Conservation (phyloP, 2,329 filamentous ascomycete species). For the Colletotrichum sp. region DNA sequence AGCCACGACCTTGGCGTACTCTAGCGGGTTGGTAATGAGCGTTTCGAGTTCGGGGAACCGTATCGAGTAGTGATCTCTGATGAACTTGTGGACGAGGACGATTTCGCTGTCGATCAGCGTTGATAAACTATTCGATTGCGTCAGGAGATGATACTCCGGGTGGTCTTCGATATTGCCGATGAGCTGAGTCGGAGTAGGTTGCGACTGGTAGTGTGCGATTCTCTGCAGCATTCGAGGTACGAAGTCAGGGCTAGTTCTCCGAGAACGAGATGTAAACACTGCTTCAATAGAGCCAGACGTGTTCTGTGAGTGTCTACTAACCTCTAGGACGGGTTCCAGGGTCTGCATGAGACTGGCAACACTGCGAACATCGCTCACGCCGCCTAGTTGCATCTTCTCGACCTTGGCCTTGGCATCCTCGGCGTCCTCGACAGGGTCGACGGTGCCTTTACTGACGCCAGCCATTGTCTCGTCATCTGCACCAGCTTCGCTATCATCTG, state of each 20-base stretch:
- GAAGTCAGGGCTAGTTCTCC: slow-evolving; percentile 72
- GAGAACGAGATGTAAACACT: slow-evolving; percentile 67
- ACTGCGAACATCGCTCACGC: slow-evolving; percentile 77
- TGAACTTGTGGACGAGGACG: slow-evolving; percentile 92
- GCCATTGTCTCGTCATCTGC: slow-evolving; percentile 65
- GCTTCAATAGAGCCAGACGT: slow-evolving; percentile 25
- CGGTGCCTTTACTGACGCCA: slow-evolving; percentile 46
- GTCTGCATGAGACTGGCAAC: slow-evolving; percentile 83
- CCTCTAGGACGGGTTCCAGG: slow-evolving; percentile 80
- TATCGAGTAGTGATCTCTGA: slow-evolving; percentile 92
- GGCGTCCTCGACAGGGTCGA: slow-evolving; percentile 63
- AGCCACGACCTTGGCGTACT: slow-evolving; percentile 93
- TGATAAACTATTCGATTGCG: slow-evolving; percentile 86
- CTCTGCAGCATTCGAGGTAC: slow-evolving; percentile 65
- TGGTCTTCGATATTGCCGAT: slow-evolving; percentile 90
- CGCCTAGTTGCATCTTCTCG: slow-evolving; percentile 79
- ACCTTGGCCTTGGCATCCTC: slow-evolving; percentile 78
- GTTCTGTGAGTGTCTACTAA: slow-evolving; percentile 51
- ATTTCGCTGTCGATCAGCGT: slow-evolving; percentile 94
- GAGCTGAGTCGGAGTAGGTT: slow-evolving; percentile 67
- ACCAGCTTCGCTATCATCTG: slow-evolving; percentile 54
- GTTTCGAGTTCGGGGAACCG: slow-evolving; percentile 92
- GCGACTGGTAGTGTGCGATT: slow-evolving; percentile 77
- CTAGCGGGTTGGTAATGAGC: slow-evolving; percentile 87
- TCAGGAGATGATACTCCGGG: slow-evolving; percentile 87